A percentile compares a stretch with the other conserved stretches of the same genome.
Conservation (phyloP, 805 yeast species). For the Blastobotrys peoriensis region DNA sequence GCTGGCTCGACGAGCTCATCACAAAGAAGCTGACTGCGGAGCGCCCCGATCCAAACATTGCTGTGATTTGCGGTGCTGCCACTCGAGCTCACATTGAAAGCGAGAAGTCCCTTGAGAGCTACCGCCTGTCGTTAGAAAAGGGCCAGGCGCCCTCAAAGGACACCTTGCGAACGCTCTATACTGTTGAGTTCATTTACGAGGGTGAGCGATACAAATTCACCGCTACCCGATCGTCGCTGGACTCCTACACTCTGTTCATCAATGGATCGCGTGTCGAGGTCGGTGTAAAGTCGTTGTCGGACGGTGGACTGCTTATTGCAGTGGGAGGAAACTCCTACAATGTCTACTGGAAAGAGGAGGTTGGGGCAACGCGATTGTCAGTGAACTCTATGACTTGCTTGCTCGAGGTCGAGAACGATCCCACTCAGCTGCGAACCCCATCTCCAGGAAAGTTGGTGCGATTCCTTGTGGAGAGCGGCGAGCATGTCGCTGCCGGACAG, state of each 20-base stretch:
- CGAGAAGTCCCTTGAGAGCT: slow-evolving; percentile 62
- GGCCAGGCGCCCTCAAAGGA: slow-evolving; percentile 92
- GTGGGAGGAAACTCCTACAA: slow-evolving; percentile 91
- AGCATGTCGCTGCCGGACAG: slow-evolving; percentile 84
- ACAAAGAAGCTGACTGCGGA: slow-evolving; percentile 92
- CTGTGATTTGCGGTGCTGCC: slow-evolving; percentile 96
- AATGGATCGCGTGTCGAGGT: slow-evolving; percentile 89
- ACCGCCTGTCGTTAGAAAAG: slow-evolving; percentile 71
- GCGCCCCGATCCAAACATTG: slow-evolving; percentile 86
- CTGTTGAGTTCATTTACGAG: slow-evolving; percentile 93
- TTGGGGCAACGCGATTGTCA: slow-evolving; percentile 87
- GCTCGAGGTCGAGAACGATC: slow-evolving; percentile 93
- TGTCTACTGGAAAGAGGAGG: slow-evolving; percentile 97
- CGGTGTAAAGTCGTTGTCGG: slow-evolving; percentile 82
- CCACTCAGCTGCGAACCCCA: slow-evolving; percentile 97
- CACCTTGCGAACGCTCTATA: slow-evolving; percentile 77
- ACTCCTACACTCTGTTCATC: slow-evolving; percentile 79
- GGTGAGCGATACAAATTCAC: slow-evolving; percentile 91
- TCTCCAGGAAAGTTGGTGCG: slow-evolving; percentile 98
- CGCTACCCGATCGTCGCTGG: slow-evolving; percentile 85
- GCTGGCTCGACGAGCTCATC: slow-evolving; percentile 97
- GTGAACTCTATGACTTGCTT: slow-evolving; percentile 94
- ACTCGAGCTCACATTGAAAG: slow-evolving; percentile 86
- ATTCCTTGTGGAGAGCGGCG: slow-evolving; percentile 91
- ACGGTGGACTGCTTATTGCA: slow-evolving; percentile 87